Evolutionary conservation across 2,329 filamentous ascomycete genomes (phyloP).

Genomic region (Pestalotiopsis sp.): DNA sequence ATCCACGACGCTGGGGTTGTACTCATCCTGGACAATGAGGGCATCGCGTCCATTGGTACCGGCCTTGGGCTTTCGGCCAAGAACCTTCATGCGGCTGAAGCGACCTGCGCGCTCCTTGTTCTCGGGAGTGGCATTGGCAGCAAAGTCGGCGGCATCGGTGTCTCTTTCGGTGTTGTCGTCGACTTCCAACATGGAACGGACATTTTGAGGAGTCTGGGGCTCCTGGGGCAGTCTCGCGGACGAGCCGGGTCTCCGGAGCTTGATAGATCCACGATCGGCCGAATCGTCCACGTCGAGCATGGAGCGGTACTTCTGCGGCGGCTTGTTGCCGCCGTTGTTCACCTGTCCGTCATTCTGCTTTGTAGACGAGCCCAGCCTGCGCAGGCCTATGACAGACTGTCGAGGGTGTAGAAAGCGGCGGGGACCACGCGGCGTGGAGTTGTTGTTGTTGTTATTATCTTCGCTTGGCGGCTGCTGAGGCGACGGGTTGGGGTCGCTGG

Average conservation of each 20-base stretch:
- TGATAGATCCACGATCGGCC: background rate
- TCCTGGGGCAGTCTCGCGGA: background rate
- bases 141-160: background rate
- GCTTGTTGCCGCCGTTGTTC: background rate
- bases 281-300: conserved; percentile 6
- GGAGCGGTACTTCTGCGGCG: conserved; percentile 4
- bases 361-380: background rate
- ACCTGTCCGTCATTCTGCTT: background rate
- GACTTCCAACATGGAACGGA: conserved; percentile 9
- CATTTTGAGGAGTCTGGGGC: background rate
- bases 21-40: conserved; percentile 41
- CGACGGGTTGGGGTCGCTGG: background rate
- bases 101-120: conserved; percentile 5
- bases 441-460: background rate
- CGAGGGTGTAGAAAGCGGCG: background rate
- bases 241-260: background rate
- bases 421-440: background rate
- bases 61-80: background rate
- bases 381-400: conserved; percentile 9
- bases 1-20: conserved; percentile 66
- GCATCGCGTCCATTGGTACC: background rate
- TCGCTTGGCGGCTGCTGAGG: background rate
- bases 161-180: conserved; percentile 1
- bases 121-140: background rate
- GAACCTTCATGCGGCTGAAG: conserved; percentile 6